A percentile compares a stretch with the other conserved stretches of the same genome.
Conservation (phyloP, 352 stramenopile species). For the Globisporangium nodosum region DNA sequence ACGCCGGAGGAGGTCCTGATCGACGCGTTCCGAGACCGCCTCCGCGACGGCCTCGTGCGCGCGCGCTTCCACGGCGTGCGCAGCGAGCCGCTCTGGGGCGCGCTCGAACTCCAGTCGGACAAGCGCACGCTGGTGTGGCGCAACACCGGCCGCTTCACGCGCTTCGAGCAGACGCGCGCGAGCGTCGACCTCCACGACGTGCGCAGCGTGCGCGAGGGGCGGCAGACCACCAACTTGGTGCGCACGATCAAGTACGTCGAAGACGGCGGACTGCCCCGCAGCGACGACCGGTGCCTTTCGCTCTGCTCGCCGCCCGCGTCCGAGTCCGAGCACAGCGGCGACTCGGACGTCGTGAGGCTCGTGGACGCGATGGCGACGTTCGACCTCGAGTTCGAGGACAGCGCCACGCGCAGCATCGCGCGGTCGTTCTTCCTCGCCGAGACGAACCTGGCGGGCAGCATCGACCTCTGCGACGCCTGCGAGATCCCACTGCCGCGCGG, state of each 20-base stretch:
- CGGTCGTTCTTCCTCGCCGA: slow-evolving; percentile 56
- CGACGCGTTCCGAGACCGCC: slow-evolving; percentile 44
- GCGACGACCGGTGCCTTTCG: slow-evolving; percentile 68
- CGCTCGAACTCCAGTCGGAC: slow-evolving; percentile 58
- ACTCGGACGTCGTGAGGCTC: slow-evolving; percentile 10
- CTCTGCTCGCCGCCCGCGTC: slow-evolving; percentile 20
- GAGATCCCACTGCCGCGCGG: slow-evolving; percentile 49
- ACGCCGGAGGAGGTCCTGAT: slow-evolving; percentile 22
- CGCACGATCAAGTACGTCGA: slow-evolving; percentile 79
- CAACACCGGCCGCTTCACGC: slow-evolving; percentile 28
- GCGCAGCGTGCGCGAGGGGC: slow-evolving; percentile 49
- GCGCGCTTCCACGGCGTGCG: slow-evolving; percentile 38
- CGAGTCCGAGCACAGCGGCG: background rate
- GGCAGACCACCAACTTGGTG: slow-evolving; percentile 76
- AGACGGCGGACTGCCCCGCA: slow-evolving; percentile 34
- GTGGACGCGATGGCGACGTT: slow-evolving; percentile 37
- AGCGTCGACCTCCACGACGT: slow-evolving; percentile 45
- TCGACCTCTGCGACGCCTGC: slow-evolving; percentile 33
- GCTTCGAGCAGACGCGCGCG: slow-evolving; percentile 21
- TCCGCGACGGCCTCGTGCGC: slow-evolving; percentile 54
- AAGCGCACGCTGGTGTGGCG: slow-evolving; percentile 61
- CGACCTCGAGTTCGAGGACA: slow-evolving; percentile 71
- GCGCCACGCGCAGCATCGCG: slow-evolving; percentile 38
- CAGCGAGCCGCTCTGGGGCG: slow-evolving; percentile 43
- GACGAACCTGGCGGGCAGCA: slow-evolving; percentile 34